Conservation (phyloP, 441 rosid genomes). For the Bruguiera hainesii region DNA sequence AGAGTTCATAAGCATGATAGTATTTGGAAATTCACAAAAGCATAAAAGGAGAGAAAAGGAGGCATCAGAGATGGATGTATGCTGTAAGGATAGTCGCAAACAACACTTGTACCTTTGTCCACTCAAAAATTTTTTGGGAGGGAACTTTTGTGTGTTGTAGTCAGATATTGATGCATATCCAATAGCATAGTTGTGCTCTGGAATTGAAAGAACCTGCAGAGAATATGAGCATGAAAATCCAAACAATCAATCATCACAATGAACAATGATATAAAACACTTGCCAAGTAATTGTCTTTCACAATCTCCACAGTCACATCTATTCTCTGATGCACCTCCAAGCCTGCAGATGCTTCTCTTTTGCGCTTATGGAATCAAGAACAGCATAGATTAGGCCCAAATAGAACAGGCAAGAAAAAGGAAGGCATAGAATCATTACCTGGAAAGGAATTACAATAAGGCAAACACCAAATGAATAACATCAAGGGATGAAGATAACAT, state of each 20-base stretch:
- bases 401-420: constrained; percentile 1
- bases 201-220: constrained; percentile 81
- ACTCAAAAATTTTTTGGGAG: constrained; percentile 57
- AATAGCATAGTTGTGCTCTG: constrained; percentile 63
- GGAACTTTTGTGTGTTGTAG: constrained; percentile 84
- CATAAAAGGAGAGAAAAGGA: background rate
- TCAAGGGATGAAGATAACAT: background rate
- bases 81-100: background rate
- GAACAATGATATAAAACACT: constrained; percentile 27
- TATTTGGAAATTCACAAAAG: background rate
- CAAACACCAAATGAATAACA: background rate
- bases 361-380: constrained; percentile 59
- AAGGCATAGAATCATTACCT: too few relatives aligned
- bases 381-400: constrained; percentile 15
- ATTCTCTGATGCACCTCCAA: constrained; percentile 77
- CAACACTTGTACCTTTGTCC: constrained; percentile 67
- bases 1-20: background rate
- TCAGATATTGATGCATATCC: constrained; percentile 86
- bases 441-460: background rate
- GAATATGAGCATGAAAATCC: constrained; percentile 25
- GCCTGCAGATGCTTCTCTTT: constrained; percentile 54
- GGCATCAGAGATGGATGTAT: background rate
- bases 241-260: constrained; percentile 17
- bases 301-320: constrained; percentile 83
- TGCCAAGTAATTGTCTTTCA: constrained; percentile 95